These are phyloP conservation scores for Glarea lozoyensis DNA, from an alignment of 495 filamentous ascomycete genomes.

Conservation along the genomic window DNA sequence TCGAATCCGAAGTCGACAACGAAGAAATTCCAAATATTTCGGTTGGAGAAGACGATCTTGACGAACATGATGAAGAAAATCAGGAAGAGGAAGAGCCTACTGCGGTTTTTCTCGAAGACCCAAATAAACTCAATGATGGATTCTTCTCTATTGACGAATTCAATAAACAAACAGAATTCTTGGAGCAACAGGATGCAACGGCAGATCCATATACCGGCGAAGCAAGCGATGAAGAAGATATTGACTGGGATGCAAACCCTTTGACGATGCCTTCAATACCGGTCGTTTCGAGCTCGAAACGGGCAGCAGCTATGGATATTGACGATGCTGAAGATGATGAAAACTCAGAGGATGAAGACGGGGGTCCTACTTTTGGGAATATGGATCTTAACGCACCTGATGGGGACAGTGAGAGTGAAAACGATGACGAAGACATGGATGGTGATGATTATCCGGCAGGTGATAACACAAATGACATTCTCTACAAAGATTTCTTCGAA, in stretches of 20 bases:
- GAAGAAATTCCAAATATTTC: conserved; percentile 25
- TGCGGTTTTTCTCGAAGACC: conserved; percentile 33
- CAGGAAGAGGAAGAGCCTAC: conserved; percentile 27
- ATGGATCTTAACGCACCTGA: conserved; percentile 49
- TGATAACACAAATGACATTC: conserved; percentile 74
- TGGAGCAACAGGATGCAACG: conserved; percentile 71
- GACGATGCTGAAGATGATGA: conserved; percentile 20
- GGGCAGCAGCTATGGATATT: conserved; percentile 13
- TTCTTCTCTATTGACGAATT: conserved; percentile 99
- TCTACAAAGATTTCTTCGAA: conserved; percentile 85
- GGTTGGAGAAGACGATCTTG: too few species aligned
- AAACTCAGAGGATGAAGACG: conserved; percentile 39
- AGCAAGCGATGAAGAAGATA: conserved; percentile 64
- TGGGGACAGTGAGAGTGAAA: conserved; percentile 44
- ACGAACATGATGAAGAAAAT: conserved; percentile 27
- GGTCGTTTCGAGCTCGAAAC: conserved; percentile 8
- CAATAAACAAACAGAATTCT: conserved; percentile 81
- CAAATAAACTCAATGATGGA: conserved; percentile 72
- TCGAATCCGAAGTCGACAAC: conserved; percentile 31
- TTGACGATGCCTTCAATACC: conserved; percentile 23
- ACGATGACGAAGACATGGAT: conserved; percentile 38
- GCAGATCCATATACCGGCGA: conserved; percentile 51
- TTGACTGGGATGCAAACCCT: conserved; percentile 78
- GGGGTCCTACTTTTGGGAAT: conserved; percentile 70
- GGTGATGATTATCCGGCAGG: conserved; percentile 37